These are phyloP conservation scores for Prototheca cutis DNA, from an alignment of 163 green algal species.

Conservation along the genomic window DNA sequence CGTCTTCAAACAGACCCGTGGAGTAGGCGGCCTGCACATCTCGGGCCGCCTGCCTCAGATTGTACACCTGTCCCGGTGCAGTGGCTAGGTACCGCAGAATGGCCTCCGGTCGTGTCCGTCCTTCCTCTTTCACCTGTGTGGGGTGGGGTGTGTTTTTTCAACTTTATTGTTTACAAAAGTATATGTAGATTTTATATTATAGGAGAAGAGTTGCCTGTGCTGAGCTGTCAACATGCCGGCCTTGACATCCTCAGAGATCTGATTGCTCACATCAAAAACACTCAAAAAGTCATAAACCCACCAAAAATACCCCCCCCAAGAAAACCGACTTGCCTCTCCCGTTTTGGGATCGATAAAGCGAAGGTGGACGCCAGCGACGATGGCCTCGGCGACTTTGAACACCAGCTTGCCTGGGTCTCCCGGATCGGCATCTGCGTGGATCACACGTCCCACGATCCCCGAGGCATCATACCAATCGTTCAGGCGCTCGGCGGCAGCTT, in stretches of 20 bases:
- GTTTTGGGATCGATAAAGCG: constrained; percentile 61
- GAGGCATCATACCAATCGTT: constrained; percentile 81
- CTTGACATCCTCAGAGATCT: too few relatives aligned
- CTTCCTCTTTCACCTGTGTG: constrained; percentile 15
- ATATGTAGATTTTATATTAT: too few relatives aligned
- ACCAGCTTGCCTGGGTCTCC: constrained; percentile 7
- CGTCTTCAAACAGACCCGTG: constrained; percentile 92
- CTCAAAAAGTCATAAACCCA: background rate
- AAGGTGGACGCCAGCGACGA: constrained; percentile 51
- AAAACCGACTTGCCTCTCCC: constrained; percentile 42
- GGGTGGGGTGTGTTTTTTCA: too few relatives aligned
- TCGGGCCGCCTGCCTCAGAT: constrained; percentile 50
- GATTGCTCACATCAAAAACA: too few relatives aligned
- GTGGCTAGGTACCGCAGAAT: constrained; percentile 70
- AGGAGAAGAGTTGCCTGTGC: too few relatives aligned
- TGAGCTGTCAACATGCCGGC: too few relatives aligned
- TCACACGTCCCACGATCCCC: constrained; percentile 77
- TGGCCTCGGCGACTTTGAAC: constrained; percentile 55
- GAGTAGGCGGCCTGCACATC: constrained; percentile 84
- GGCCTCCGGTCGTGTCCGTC: constrained; percentile 43
- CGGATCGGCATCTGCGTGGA: constrained; percentile 1
- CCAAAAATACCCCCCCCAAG: background rate
- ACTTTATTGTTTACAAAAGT: too few relatives aligned
- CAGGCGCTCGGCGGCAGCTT: constrained; percentile 50
- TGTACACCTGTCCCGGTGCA: constrained; percentile 63